phyloP scores from a whole-genome alignment of 2,329 filamentous ascomycete genomes.

The Aspergillus jensenii region DNA sequence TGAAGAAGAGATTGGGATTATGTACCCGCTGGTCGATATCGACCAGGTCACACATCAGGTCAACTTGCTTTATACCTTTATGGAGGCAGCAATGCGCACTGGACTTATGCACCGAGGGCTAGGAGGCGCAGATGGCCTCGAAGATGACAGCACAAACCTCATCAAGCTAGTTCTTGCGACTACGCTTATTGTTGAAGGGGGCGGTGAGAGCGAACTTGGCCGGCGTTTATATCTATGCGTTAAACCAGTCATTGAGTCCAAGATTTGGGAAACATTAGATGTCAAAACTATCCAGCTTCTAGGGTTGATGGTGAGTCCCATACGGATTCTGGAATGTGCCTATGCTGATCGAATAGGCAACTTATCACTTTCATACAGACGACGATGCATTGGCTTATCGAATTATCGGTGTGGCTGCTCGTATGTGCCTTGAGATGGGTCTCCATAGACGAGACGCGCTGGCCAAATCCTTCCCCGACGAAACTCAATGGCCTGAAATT shows the following conservation, averaged over 20 bases:
- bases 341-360: slow-evolving; percentile 49
- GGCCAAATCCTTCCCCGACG: slow-evolving; percentile 63
- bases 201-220: slow-evolving; percentile 74
- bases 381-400: slow-evolving; percentile 86
- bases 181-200: slow-evolving; percentile 73
- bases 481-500: slow-evolving; percentile 66
- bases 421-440: slow-evolving; percentile 77
- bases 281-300: slow-evolving; percentile 61
- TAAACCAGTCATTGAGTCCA: slow-evolving; percentile 67
- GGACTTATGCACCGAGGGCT: slow-evolving; percentile 57
- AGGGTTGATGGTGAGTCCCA: slow-evolving; percentile 43
- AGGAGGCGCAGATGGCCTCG: slow-evolving; percentile 59
- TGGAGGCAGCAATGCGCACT: slow-evolving; percentile 64
- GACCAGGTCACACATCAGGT: slow-evolving; percentile 69
- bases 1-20: slow-evolving; percentile 86
- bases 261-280: slow-evolving; percentile 57
- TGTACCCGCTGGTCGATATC: slow-evolving; percentile 85
- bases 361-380: slow-evolving; percentile 81
- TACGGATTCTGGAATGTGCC: neutral
- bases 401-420: slow-evolving; percentile 76
- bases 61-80: slow-evolving; percentile 67
- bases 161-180: slow-evolving; percentile 83
- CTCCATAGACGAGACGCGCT: slow-evolving; percentile 78
- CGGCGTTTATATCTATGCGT: slow-evolving; percentile 74
- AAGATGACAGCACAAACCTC: slow-evolving; percentile 65